Evolutionary conservation across 176 grass and related monocot genomes (phyloP), one percentile per base, ranked within the genome.

Genomic region (Lolium multiflorum): DNA sequence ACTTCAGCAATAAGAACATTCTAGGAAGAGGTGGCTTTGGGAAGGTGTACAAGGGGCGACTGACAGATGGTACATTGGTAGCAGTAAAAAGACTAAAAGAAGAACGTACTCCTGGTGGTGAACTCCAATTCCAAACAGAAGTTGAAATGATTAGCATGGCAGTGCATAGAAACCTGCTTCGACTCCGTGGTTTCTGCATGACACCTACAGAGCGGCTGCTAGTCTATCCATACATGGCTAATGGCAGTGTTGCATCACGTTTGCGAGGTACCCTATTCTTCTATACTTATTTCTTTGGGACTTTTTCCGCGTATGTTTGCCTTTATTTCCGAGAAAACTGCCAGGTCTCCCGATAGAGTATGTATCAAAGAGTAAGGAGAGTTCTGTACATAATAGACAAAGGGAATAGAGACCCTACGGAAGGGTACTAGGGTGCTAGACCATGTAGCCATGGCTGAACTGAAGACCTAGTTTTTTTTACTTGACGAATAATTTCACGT

Each of bases 131-230:
- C 72, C 91, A 91, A 84, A 95, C 93, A 8, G 91, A 95, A 85
- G 93, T 95, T 35, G 93, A 95, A 88, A 87, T 95, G 83, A 95
- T 95, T 74, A 95, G 93, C 80, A 93, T 95, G 93, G 93, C 93
- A 6, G 93, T 95, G 77, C 94, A 93, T 71, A 90, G 81, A 67
- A 91, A 96, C 50, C 87, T 96, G 20, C 87, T 95, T 73, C 84
- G 85, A n/a, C 87, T 95, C 50, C 87, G 94, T 64, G 94, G 91
- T 58, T 95, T 96, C 82, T 96, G 94, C 77, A 96, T 96, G 94
- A 96, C 94, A 13, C 94, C 94, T 79, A 96, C 94, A 39, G 94
- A 93, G 76, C 94, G 94, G 54, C 61, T 95, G 77, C 75, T 92
- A 58, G 90, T 95, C 52, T 92, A 92, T 87, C 93, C 93, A 54